Conservation (phyloP, 129 eudicot genomes). For the Tanacetum coccineum region DNA sequence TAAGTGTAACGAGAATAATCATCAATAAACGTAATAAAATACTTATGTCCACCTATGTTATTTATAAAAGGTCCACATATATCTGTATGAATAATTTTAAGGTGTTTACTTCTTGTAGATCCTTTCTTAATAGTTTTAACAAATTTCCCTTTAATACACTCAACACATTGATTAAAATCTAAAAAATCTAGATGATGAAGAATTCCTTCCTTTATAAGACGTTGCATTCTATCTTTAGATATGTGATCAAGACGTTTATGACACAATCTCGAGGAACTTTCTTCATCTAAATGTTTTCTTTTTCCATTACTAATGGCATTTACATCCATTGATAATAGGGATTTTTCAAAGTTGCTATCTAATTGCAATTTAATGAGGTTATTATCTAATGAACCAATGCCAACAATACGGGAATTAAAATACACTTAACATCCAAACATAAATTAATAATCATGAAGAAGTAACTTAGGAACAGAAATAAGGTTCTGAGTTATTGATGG, state of each 20-base stretch:
- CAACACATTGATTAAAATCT: not conserved
- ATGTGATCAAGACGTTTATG: not conserved
- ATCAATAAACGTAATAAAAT: not conserved
- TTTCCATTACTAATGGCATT: not conserved
- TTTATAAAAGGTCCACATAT: not conserved
- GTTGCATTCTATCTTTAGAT: not conserved
- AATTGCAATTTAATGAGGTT: not conserved
- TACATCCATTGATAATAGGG: not conserved
- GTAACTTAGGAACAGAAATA: not conserved
- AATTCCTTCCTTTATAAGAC: not conserved
- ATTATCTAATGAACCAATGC: not conserved
- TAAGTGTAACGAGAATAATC: not conserved
- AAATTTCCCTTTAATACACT: slow-evolving; percentile 15
- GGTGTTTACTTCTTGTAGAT: not conserved
- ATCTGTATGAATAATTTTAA: not conserved
- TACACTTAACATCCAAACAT: not conserved
- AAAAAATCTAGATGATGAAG: not conserved
- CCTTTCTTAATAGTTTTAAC: not conserved
- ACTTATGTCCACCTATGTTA: not conserved
- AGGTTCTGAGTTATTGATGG: not conserved
- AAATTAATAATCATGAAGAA: not conserved
- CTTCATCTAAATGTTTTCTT: not conserved
- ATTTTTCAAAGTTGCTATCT: not conserved
- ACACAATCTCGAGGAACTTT: no score
- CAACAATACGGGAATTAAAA: not conserved